Evolutionary conservation across 2,329 filamentous ascomycete genomes (phyloP), one percentile per base, ranked within the genome.

Genomic region (Chrysosporium queenslandicum): DNA sequence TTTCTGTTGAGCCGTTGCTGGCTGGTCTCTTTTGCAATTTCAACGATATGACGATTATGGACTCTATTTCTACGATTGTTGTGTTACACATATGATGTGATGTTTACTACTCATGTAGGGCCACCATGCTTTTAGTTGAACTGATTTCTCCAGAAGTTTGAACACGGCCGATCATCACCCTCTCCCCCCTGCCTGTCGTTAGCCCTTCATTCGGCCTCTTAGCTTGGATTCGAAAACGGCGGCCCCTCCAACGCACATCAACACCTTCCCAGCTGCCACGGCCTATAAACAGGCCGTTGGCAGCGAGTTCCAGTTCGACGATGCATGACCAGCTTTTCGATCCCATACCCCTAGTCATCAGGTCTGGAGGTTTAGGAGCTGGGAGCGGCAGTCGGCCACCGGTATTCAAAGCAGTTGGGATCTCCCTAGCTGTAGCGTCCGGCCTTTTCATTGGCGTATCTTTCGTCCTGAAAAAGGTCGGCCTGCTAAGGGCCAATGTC

Each of bases 391-490:
- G 58, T 8, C 73, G 79, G 20, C 81, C 81, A 1, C 68, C 76
- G 8, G 71, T 74, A 30, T 97, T 86, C 77, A 97, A 96, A 66
- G 80, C 83, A 23, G 79, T 97, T 59, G 92, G 92, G 52, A 87
- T 98, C 56, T 77, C 82, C 20, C 76, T 98, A 32, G 92, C 92
- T 14, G 78, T 96, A 54, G 81, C 82, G 29, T 97, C 91, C 0
- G 92, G 92, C 39, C 67, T 87, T 53, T 97, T 97, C 67, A 98
- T 98, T 64, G 92, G 92, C 51, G 78, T 85, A 12, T 97, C 91
- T 0, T 98, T 97, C 67, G 90, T 97, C 25, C 72, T 98, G 64
- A 97, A 97, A 72, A 98, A 98, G 73, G 77, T 87, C 55, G 92
- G 92, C 3, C 72, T 98, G 60, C 76, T 98, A 56, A 89, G 82